Percentiles rank a stretch among this genome's conserved stretches.
These are phyloP conservation scores for Nicotiana attenuata DNA, from an alignment of 257 asterid species.

Conservation along the genomic window DNA sequence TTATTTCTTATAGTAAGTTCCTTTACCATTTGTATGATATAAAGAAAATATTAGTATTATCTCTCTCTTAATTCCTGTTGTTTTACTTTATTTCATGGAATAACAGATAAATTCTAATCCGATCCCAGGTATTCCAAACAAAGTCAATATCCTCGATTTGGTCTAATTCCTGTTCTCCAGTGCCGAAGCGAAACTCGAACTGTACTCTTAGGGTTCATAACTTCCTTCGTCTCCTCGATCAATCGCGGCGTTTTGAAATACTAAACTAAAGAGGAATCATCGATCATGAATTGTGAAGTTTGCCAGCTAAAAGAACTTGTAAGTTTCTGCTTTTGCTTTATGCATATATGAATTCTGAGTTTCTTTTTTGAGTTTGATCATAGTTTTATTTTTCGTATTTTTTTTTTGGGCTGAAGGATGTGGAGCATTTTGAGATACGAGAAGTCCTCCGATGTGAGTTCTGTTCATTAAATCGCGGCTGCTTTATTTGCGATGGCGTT, in stretches of 20 bases:
- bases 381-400: background rate
- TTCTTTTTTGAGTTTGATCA: background rate
- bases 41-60: no score
- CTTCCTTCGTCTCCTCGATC: background rate
- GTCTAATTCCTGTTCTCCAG: background rate
- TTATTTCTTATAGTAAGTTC: no score
- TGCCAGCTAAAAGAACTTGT: conserved; percentile 94
- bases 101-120: no score
- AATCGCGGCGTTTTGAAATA: background rate
- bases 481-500: background rate
- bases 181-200: background rate
- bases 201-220: background rate
- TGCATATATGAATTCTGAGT: background rate
- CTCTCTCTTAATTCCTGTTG: no score
- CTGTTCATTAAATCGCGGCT: background rate
- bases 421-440: conserved; percentile 95
- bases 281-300: conserved; percentile 71
- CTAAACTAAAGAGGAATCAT: background rate
- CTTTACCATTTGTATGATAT: no score
- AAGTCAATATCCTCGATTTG: background rate
- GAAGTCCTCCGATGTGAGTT: conserved; percentile 95
- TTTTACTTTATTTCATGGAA: no score
- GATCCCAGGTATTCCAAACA: no score
- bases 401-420: conserved; percentile 49
- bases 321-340: conserved; percentile 16